These are phyloP conservation scores for Suhomyces anneliseae DNA, from an alignment of 1,139 yeast genomes.

Conservation along the genomic window DNA sequence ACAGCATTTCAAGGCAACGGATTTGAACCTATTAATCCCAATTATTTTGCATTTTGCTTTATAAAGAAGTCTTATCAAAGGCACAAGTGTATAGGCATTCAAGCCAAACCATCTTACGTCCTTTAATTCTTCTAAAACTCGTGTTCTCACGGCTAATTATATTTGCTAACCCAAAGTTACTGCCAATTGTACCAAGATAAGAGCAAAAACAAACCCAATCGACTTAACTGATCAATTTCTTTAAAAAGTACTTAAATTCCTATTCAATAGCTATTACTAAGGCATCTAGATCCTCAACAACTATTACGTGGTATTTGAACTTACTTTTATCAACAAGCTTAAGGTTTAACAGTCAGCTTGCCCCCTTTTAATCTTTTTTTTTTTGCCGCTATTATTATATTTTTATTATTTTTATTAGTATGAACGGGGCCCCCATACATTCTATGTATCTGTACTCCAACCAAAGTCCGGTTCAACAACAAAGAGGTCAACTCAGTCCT, in stretches of 20 bases:
- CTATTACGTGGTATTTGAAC: no score
- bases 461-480: slow-evolving; percentile 9
- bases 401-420: slow-evolving; percentile 9
- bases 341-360: background rate
- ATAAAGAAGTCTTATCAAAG: background rate
- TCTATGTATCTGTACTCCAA: slow-evolving; percentile 15
- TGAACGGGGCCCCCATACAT: slow-evolving; percentile 18
- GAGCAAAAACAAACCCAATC: no score
- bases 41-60: background rate
- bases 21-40: background rate
- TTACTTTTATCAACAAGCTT: no score
- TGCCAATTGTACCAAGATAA: no score
- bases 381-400: slow-evolving; percentile 10
- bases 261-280: no score
- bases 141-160: no score
- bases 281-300: no score
- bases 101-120: background rate
- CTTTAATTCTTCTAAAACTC: background rate
- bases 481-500: slow-evolving; percentile 2
- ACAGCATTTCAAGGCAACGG: slow-evolving; percentile 5
- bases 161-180: no score
- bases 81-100: background rate
- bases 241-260: no score
- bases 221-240: no score
- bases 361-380: background rate